phyloP scores from a whole-genome alignment of 2,329 filamentous ascomycete genomes.

The Chlorencoelia australis region DNA sequence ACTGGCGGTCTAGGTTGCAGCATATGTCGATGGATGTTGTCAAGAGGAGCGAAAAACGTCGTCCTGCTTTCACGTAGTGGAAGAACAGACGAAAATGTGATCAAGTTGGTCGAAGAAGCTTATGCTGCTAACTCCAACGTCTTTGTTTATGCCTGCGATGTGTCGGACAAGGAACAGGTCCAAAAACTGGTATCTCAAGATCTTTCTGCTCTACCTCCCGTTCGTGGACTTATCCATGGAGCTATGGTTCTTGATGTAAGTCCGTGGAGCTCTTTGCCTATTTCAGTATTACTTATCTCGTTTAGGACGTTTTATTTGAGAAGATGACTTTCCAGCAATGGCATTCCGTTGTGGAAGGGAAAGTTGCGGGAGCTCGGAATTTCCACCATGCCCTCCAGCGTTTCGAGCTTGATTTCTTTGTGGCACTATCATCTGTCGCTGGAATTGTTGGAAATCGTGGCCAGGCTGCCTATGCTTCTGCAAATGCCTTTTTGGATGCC shows the following conservation, averaged over 20 bases:
- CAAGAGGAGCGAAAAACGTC: constrained; percentile 11
- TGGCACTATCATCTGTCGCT: constrained; percentile 14
- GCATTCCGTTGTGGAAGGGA: constrained; percentile 26
- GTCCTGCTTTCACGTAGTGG: constrained; percentile 11
- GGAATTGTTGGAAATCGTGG: constrained; percentile 21
- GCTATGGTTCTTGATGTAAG: constrained; percentile 22
- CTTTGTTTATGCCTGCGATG: constrained; percentile 14
- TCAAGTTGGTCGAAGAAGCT: constrained; percentile 6
- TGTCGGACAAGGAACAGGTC: constrained; percentile 10
- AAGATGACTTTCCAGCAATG: constrained; percentile 28
- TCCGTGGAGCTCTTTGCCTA: background rate
- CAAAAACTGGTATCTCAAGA: constrained; percentile 9
- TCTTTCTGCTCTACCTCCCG: constrained; percentile 10
- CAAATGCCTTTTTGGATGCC: constrained; percentile 25
- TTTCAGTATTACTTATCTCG: background rate
- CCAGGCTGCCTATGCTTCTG: constrained; percentile 25
- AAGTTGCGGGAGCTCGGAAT: constrained; percentile 24
- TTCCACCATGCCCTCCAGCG: constrained; percentile 14
- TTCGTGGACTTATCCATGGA: constrained; percentile 19
- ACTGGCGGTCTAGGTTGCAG: constrained; percentile 21
- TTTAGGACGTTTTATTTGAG: constrained; percentile 18
- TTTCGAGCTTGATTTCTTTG: constrained; percentile 27
- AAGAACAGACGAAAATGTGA: constrained; percentile 6
- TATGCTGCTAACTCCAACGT: constrained; percentile 9
- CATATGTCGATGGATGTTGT: constrained; percentile 11